Evolutionary conservation across 352 stramenopile genomes (phyloP).

Genomic region (Thalassiosira livingstoniorum): DNA sequence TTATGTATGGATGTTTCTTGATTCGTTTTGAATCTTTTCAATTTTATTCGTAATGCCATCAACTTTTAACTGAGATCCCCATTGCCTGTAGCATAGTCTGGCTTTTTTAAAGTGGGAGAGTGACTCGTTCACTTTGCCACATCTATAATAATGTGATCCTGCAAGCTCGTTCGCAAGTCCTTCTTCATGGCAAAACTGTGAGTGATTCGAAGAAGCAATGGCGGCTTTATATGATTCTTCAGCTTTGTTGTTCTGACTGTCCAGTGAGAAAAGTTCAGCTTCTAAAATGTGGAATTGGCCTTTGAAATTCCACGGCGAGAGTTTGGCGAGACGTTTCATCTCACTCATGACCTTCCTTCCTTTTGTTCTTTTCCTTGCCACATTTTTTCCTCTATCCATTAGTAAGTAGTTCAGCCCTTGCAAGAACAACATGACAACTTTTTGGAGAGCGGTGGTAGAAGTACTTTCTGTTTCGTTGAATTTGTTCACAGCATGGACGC

Average conservation of each 20-base stretch:
- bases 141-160: not conserved
- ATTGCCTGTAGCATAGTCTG: not conserved
- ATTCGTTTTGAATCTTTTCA: too few relatives aligned
- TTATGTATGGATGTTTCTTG: too few relatives aligned
- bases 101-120: not conserved
- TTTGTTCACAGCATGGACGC: too few relatives aligned
- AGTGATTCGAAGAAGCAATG: not conserved
- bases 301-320: not conserved
- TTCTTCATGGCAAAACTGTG: conserved; percentile 9
- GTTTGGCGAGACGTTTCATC: not conserved
- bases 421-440: too few relatives aligned
- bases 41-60: too few relatives aligned
- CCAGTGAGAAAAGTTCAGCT: not conserved
- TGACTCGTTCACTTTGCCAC: not conserved
- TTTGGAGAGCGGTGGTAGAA: too few relatives aligned
- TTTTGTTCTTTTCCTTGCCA: too few relatives aligned
- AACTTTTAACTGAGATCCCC: not conserved
- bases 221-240: not conserved
- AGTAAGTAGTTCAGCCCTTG: too few relatives aligned
- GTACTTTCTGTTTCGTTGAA: too few relatives aligned
- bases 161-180: conserved; percentile 10
- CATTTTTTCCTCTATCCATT: too few relatives aligned
- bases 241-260: not conserved
- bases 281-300: not conserved
- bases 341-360: conserved; percentile 33